A percentile compares a stretch with the other conserved stretches of the same genome.
phyloP scores from a whole-genome alignment of 2,329 filamentous ascomycete species.

The Claviceps pazoutovae region DNA sequence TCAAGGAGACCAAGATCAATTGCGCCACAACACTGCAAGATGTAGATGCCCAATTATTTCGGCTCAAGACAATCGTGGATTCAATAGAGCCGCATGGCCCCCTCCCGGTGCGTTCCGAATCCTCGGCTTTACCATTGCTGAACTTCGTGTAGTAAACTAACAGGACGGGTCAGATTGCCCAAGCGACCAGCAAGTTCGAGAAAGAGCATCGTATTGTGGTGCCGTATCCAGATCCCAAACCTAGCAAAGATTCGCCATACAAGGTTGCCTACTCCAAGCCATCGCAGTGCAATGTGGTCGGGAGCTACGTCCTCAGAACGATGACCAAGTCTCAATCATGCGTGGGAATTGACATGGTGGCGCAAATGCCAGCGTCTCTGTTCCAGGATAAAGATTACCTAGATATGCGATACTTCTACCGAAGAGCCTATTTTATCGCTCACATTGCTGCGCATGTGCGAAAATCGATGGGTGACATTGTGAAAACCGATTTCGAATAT shows the following conservation, averaged over 20 bases:
- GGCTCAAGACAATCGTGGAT: conserved; percentile 39
- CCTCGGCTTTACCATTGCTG: background rate
- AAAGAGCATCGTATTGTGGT: conserved; percentile 55
- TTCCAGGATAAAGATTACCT: conserved; percentile 94
- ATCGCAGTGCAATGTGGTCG: conserved; percentile 68
- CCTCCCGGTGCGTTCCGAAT: conserved; percentile 29
- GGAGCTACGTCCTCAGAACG: conserved; percentile 69
- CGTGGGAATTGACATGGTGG: conserved; percentile 64
- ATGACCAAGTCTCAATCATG: conserved; percentile 49
- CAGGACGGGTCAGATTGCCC: conserved; percentile 37
- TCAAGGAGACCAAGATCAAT: conserved; percentile 40
- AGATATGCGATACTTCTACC: conserved; percentile 88
- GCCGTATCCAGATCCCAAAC: conserved; percentile 73
- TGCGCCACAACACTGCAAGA: conserved; percentile 33
- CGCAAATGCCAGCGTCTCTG: conserved; percentile 66
- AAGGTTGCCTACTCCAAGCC: conserved; percentile 69
- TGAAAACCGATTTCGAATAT: conserved; percentile 48
- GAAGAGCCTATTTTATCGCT: conserved; percentile 81
- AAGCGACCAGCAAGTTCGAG: conserved; percentile 55
- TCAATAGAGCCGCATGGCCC: conserved; percentile 34
- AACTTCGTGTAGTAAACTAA: background rate
- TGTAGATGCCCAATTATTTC: conserved; percentile 35
- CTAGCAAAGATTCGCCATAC: conserved; percentile 63
- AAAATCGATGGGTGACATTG: conserved; percentile 35
- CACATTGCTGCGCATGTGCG: conserved; percentile 61